Evolutionary conservation across 1,284 basidiomycete genomes (phyloP).

Genomic region (Puccinia hordei): DNA sequence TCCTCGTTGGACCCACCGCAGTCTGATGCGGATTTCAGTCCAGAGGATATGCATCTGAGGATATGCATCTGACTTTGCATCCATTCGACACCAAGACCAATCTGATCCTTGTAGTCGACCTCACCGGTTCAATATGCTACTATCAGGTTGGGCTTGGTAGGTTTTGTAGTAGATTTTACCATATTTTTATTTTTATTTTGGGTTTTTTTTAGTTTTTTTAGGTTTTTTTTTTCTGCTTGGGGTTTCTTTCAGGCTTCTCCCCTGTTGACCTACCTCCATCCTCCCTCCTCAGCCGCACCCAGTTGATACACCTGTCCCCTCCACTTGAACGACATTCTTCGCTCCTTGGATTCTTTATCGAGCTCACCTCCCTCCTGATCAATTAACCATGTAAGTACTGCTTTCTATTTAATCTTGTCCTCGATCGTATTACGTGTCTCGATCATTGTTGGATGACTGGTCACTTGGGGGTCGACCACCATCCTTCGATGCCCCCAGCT

Average conservation of each 20-base stretch:
- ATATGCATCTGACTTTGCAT: too few species aligned
- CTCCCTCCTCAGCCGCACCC: neutral
- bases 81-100: neutral
- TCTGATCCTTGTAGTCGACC: neutral
- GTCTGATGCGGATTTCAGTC: neutral
- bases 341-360: conserved; percentile 8
- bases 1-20: neutral
- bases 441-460: neutral
- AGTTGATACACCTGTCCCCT: neutral
- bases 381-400: neutral
- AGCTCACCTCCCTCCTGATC: neutral
- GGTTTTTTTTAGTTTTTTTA: neutral
- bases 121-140: neutral
- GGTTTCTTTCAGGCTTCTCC: neutral
- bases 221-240: neutral
- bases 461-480: neutral
- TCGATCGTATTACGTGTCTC: neutral
- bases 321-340: neutral
- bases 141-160: neutral
- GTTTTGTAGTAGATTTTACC: neutral
- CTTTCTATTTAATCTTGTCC: neutral
- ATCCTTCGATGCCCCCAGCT: too few species aligned
- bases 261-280: conserved; percentile 19
- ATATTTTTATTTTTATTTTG: neutral
- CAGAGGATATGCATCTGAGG: neutral